Evolutionary conservation across 1,284 basidiomycete species (phyloP).

Genomic region (Phellopilus nigrolimitatus): DNA sequence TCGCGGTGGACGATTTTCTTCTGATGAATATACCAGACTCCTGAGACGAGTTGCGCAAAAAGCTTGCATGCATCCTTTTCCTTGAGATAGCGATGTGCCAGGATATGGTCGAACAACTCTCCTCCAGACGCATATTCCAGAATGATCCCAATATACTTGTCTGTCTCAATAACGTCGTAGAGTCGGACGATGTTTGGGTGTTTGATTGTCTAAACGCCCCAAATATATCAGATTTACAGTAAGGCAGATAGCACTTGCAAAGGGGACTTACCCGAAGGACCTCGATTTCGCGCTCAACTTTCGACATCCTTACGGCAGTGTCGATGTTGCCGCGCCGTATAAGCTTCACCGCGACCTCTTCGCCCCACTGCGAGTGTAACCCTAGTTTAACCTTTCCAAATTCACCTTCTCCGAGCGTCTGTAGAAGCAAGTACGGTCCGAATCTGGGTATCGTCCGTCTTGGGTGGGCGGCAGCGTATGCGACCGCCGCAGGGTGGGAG

Average conservation of each 20-base stretch:
- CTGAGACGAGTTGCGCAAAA: conserved; percentile 97
- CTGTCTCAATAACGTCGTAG: conserved; percentile 99
- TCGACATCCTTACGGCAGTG: conserved; percentile 81
- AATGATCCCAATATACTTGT: conserved; percentile 99
- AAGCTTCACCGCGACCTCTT: conserved; percentile 99
- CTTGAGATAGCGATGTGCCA: conserved; percentile 94
- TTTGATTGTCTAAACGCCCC: conserved; percentile 69
- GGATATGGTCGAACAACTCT: conserved; percentile 98
- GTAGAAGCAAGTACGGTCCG: conserved; percentile 90
- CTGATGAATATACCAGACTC: conserved; percentile 98
- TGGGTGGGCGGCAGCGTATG: conserved; percentile 82
- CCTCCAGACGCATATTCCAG: conserved; percentile 98
- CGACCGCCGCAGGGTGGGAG: conserved; percentile 80
- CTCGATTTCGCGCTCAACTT: conserved; percentile 97
- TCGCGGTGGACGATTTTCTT: conserved; percentile 99
- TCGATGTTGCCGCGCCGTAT: conserved; percentile 94
- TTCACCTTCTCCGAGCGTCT: conserved; percentile 97
- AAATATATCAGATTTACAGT: neutral
- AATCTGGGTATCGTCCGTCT: conserved; percentile 86
- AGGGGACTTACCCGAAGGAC: conserved; percentile 71
- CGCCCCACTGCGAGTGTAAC: conserved; percentile 90
- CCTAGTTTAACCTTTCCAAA: conserved; percentile 99
- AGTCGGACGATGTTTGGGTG: conserved; percentile 98
- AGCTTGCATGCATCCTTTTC: conserved; percentile 95
- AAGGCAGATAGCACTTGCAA: too few species aligned